Percentiles rank a stretch among this genome's conserved stretches.
phyloP scores from a whole-genome alignment of 345 rosid species.

The Linum tenue region DNA sequence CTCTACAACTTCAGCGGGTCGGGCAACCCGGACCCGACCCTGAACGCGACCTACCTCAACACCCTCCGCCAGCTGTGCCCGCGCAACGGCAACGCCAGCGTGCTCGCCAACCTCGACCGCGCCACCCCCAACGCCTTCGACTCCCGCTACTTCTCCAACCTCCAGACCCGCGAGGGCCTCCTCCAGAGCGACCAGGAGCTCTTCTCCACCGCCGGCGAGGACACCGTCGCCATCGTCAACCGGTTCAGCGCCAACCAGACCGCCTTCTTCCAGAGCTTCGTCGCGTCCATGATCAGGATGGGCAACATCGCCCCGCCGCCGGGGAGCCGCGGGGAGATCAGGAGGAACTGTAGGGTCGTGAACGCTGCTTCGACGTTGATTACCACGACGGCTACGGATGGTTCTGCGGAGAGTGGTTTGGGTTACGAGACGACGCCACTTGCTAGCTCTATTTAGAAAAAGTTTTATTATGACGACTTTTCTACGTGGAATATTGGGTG shows the following conservation, averaged over 20 bases:
- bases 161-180: conserved; percentile 31
- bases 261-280: conserved; percentile 47
- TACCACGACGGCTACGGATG: background rate
- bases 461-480: too few relatives aligned
- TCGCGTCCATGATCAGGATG: conserved; percentile 50
- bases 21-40: conserved; percentile 38
- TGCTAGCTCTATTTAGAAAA: too few relatives aligned
- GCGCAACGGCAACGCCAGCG: conserved; percentile 29
- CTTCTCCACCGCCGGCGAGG: conserved; percentile 40
- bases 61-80: conserved; percentile 43
- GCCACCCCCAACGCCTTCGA: conserved; percentile 45
- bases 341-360: conserved; percentile 42
- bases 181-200: conserved; percentile 54
- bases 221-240: conserved; percentile 33
- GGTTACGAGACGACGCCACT: too few relatives aligned
- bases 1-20: conserved; percentile 39
- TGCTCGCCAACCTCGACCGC: conserved; percentile 34
- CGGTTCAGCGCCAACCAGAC: conserved; percentile 31
- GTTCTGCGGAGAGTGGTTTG: too few relatives aligned
- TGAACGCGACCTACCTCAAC: conserved; percentile 33
- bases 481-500: too few relatives aligned
- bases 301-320: conserved; percentile 46
- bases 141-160: conserved; percentile 42
- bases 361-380: conserved; percentile 10
- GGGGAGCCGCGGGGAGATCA: conserved; percentile 49